phyloP scores from a whole-genome alignment of 2,329 filamentous ascomycete species.

The Periglandula ipomoeae region DNA sequence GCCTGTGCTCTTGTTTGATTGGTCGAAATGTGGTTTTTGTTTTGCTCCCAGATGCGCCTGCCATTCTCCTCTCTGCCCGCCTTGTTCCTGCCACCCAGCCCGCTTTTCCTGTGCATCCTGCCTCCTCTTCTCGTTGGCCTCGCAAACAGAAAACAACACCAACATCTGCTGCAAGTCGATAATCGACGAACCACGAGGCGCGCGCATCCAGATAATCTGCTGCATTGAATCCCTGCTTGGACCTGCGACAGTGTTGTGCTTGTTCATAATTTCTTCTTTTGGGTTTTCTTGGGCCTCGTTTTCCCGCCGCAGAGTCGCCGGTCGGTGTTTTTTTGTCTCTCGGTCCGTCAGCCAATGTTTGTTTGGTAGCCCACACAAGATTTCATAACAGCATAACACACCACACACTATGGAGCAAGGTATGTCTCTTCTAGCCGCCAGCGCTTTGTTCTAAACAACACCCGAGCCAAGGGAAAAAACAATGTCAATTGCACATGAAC shows the following conservation, averaged over 20 bases:
- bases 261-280: constrained; percentile 7
- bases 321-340: constrained; percentile 10
- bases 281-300: constrained; percentile 5
- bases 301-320: constrained; percentile 7
- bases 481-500: constrained; percentile 1
- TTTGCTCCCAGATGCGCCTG: constrained; percentile 1
- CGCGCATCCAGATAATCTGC: constrained; percentile 13
- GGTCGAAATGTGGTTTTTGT: neutral
- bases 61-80: neutral
- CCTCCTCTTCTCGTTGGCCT: constrained; percentile 31
- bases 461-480: constrained; percentile 5
- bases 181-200: constrained; percentile 19
- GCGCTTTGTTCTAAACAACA: constrained; percentile 3
- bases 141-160: constrained; percentile 35
- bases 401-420: constrained; percentile 25
- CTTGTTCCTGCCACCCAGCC: constrained; percentile 8
- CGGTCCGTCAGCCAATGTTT: constrained; percentile 26
- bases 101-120: constrained; percentile 17
- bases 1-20: constrained; percentile 1
- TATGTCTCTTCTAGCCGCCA: constrained; percentile 17
- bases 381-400: constrained; percentile 19
- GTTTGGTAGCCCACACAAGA: constrained; percentile 22
- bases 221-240: constrained; percentile 4
- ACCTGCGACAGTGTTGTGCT: constrained; percentile 8
- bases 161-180: constrained; percentile 24